Evolutionary conservation across 768 basidiomycete genomes (phyloP), one percentile per base, ranked within the genome.

Genomic region (Mycena chlorophos): DNA sequence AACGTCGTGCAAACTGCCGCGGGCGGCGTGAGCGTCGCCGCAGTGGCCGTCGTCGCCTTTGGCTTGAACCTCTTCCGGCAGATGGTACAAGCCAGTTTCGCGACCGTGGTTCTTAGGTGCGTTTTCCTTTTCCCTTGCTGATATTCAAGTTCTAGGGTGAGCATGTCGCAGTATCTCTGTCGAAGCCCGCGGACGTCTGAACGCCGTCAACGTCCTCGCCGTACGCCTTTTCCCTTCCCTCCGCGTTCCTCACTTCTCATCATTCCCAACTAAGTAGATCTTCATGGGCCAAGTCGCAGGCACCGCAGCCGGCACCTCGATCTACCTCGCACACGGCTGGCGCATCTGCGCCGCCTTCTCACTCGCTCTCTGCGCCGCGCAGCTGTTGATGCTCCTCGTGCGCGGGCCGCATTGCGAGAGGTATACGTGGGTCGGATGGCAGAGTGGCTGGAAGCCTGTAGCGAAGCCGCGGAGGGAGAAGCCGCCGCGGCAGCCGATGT

Each of bases 261-360:
- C 42, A 38, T 28, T 5, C 23, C 37, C 8, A 29, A 23, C 20
- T 50, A n/a, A 14, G 10, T 47, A 81, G 80, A 69, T 88, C 20
- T 90, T 90, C 68, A 77, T 89, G n/a, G 91, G 91, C 0, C 90
- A 93, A 73, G 88, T 91, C 17, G 84, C 87, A 69, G 91, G 91
- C 17, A 91, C 90, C 0, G 77, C 87, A 0, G 85, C 86, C 0
- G 86, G 89, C 23, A 86, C 87, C 0, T 68, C 78, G 22, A 78
- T 93, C 2, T 94, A 89, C 71, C 76, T 86, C 19, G 61, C 73
- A 6, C 71, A 81, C 60, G 91, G 91, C 4, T 92, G 89, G 89
- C 76, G 83, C 39, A 78, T 86, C 0, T 81, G 78, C 2, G 85
- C 87, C 0, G 76, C 75, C 22, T 71, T 90, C 10, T 79, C 79